Base-by-base conservation (phyloP, 495 filamentous ascomycete species). In the Glutinoglossum americanum region DNA sequence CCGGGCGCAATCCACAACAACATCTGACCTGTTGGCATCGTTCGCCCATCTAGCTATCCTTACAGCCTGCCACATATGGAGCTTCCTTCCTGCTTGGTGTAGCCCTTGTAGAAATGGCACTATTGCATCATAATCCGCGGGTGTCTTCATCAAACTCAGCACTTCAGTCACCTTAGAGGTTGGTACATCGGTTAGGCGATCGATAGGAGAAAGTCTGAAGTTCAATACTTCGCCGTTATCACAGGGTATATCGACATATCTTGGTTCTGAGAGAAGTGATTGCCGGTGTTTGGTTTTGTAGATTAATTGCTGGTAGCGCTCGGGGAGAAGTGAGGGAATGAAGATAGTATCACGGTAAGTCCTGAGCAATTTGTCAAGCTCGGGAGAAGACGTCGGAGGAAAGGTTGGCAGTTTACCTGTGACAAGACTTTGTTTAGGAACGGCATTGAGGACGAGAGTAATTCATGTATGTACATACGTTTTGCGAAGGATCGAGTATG, bases 401-500 rank as follows among this genome's bases (percentile, higher is more conserved):
- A 81, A 80, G 15, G 58, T 65, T 9, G 77, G 78, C 9, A 81
- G 66, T 32, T 66, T 60, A 15, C 60, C 71, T 60, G 19, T 39
- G 27, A 60, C n/a, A 13, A 35, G 28, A 3, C 21, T n/a, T 35
- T 25, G 37, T 55, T 25, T 60, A 51, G 30, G 5, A n/a, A 28
- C n/a, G 4, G 9, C 37, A 13, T 56, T 5, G 30, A 23, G 32
- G 25, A 11, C 19, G 26, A 9, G 37, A n/a, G 37, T 13, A 21
- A 4, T 15, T 6, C 3, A 44, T 10, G 37, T 11, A 41, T 10
- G 37, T 11, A 41, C 37, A 41, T 41, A 41, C 37, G 5, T 41
- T 7, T 41, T 3, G 37, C 23, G n/a, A 35, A 35, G 10, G 32
- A 17, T 6, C 54, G 32, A 44, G n/a, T 13, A 32, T 35, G 54